phyloP scores from a whole-genome alignment of 2,329 filamentous ascomycete genomes.

The Aspergillus texensis region DNA sequence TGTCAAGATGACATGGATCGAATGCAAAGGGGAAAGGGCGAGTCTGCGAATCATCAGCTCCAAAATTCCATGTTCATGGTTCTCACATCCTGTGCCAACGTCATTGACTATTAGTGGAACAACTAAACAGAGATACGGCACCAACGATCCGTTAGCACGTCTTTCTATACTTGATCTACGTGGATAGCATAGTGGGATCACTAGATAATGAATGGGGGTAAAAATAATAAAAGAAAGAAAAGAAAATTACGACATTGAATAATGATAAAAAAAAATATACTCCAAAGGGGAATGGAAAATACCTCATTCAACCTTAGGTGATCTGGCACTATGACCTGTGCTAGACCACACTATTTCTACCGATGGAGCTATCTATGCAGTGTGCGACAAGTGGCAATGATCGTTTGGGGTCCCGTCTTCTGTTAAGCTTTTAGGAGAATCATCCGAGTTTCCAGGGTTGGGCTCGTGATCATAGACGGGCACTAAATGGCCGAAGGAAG shows the following conservation, averaged over 20 bases:
- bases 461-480: constrained; percentile 7
- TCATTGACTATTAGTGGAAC: constrained; percentile 11
- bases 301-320: not conserved
- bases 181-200: constrained; percentile 2
- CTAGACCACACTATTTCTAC: not conserved
- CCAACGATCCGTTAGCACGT: not conserved
- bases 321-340: not conserved
- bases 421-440: constrained; percentile 20
- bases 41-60: not conserved
- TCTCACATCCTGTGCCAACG: constrained; percentile 2
- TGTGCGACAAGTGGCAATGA: constrained; percentile 3
- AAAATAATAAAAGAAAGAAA: not conserved
- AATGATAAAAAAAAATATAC: not conserved
- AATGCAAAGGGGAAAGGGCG: not conserved
- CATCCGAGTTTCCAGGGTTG: constrained; percentile 11
- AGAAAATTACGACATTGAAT: not conserved
- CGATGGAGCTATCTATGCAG: not conserved
- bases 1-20: not conserved
- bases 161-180: constrained; percentile 4
- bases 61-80: not conserved
- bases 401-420: not conserved
- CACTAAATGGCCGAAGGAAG: not conserved
- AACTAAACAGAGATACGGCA: not conserved
- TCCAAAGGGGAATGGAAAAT: not conserved
- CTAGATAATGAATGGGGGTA: not conserved